Evolutionary conservation across 2,329 filamentous ascomycete genomes (phyloP), one percentile per base, ranked within the genome.

Genomic region (Lachnum nothofagi): DNA sequence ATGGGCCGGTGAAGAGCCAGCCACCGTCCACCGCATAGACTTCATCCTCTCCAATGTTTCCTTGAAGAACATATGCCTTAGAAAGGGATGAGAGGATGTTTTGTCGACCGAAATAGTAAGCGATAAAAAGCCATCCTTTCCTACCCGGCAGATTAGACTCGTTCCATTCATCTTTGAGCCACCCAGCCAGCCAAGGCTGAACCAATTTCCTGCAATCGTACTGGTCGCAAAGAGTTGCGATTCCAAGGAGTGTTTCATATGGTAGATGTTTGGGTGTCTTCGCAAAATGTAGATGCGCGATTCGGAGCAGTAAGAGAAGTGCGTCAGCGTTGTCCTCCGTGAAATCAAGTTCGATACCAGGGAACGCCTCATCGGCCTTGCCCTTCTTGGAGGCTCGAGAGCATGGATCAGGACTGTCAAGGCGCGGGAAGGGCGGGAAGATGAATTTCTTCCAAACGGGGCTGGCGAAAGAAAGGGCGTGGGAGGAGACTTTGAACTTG

Each of bases 381-480:
- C 16, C 9, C 7, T 35, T 14, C 12, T 29, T 29, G 25, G 25
- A 29, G 12, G 25, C 12, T 12, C 25, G 6, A 12, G 6, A 29
- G 25, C 25, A n/a, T 27, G 25, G 17, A 19, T 16, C 25, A 10
- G 22, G 23, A 19, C 33, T 7, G 5, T 14, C 19, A 34, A 44
- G 42, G 34, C 10, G 42, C 1, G 17, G 29, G 9, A 25, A 49
- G 1, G 49, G 44, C 23, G 53, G 50, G 29, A 19, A 55, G 5
- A 55, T 17, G 22, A 55, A 53, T 19, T 53, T 53, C 38, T 44
- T 46, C 53, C 50, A 55, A 2, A 49, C 53, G 6, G 44, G 44
- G 29, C 44, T 48, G 9, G 47, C 46, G 24, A 42, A 39, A 16
- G 44, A 27, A 31, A 53, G 38, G 6, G 41, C 47, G 3, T 46